Conservation (phyloP, 768 basidiomycete species). For the Tricholoma terreum region DNA sequence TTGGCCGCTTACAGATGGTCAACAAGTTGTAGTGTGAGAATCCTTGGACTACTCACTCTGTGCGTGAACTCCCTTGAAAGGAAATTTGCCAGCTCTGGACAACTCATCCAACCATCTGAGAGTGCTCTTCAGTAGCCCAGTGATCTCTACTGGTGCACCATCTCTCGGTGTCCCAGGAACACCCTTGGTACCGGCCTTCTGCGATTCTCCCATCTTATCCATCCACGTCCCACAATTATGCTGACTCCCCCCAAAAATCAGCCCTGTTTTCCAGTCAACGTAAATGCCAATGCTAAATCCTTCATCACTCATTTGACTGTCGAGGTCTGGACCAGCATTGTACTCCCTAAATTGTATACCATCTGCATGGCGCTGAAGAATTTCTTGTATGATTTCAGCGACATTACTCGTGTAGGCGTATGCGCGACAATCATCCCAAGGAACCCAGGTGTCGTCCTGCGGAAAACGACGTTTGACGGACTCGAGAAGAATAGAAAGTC, state of each 20-base stretch:
- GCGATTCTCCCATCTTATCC: conserved; percentile 98
- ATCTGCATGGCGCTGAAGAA: conserved; percentile 87
- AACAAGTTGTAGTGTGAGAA: background rate
- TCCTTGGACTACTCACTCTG: conserved; percentile 50
- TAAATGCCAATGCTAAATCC: conserved; percentile 92
- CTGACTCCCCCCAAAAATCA: conserved; percentile 83
- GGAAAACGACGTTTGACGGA: conserved; percentile 92
- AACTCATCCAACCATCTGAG: conserved; percentile 83
- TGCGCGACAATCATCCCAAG: conserved; percentile 84
- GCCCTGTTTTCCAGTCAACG: conserved; percentile 95
- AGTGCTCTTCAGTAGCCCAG: conserved; percentile 89
- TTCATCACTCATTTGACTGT: conserved; percentile 90
- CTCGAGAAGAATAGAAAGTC: conserved; percentile 75
- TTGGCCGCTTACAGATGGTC: conserved; percentile 47
- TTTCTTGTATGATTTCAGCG: conserved; percentile 96
- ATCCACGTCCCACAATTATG: conserved; percentile 95
- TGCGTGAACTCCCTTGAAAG: conserved; percentile 85
- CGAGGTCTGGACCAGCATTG: conserved; percentile 95
- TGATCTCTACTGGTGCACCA: conserved; percentile 95
- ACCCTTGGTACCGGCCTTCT: conserved; percentile 90
- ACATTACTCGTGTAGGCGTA: conserved; percentile 80
- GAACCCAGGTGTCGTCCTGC: conserved; percentile 87
- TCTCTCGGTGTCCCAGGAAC: conserved; percentile 95
- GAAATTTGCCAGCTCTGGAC: conserved; percentile 65
- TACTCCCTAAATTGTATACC: conserved; percentile 95